Evolutionary conservation across 352 stramenopile species (phyloP).

Genomic region (Pythium diclinum): DNA sequence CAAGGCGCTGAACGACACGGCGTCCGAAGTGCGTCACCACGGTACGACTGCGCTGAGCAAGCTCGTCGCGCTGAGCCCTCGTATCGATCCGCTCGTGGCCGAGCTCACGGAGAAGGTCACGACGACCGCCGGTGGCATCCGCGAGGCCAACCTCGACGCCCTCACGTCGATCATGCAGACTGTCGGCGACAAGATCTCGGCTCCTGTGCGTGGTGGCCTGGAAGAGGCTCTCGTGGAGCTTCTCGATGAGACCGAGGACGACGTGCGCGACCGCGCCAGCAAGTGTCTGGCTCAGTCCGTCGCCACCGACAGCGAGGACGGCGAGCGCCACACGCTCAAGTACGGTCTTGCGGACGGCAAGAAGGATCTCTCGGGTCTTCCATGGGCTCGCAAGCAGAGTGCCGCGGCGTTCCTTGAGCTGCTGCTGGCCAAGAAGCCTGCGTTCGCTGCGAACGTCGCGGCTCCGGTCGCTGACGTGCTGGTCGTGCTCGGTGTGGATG

Average conservation of each 20-base stretch:
- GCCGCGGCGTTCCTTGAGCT: slow-evolving; percentile 52
- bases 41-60: slow-evolving; percentile 91
- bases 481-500: slow-evolving; percentile 47
- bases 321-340: slow-evolving; percentile 34
- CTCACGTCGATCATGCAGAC: slow-evolving; percentile 57
- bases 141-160: slow-evolving; percentile 75
- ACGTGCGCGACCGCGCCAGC: slow-evolving; percentile 56
- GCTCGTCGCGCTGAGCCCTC: slow-evolving; percentile 92
- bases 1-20: slow-evolving; percentile 98
- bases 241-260: slow-evolving; percentile 62
- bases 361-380: slow-evolving; percentile 33
- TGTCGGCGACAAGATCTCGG: slow-evolving; percentile 73
- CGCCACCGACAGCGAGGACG: slow-evolving; percentile 39
- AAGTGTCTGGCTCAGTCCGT: slow-evolving; percentile 67
- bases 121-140: slow-evolving; percentile 62
- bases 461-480: slow-evolving; percentile 29
- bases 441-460: slow-evolving; percentile 31
- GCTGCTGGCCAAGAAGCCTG: slow-evolving; percentile 47
- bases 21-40: slow-evolving; percentile 88
- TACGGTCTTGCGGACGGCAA: slow-evolving; percentile 49
- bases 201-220: slow-evolving; percentile 39
- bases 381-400: slow-evolving; percentile 64
- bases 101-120: slow-evolving; percentile 90
- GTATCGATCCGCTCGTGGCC: slow-evolving; percentile 95
- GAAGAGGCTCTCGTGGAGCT: slow-evolving; percentile 67